Conservation (phyloP, 2,329 filamentous ascomycete genomes). For the Neopestalotiopsis sp. region DNA sequence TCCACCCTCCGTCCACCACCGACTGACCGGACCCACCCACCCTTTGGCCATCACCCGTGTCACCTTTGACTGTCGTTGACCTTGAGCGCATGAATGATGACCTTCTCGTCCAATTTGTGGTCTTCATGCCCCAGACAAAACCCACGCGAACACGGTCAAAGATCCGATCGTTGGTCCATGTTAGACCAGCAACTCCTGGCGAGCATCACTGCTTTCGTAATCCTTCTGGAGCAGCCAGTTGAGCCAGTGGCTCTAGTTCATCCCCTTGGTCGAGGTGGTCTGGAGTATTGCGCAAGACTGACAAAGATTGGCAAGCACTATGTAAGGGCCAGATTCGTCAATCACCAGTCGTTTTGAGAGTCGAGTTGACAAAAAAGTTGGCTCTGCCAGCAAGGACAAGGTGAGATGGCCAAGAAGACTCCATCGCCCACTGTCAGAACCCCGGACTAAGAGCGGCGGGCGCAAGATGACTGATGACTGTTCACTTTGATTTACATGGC, state of each 20-base stretch:
- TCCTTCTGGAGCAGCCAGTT: neutral
- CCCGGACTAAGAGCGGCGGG: neutral
- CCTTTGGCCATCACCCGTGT: neutral
- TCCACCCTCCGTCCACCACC: neutral
- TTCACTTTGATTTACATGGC: neutral
- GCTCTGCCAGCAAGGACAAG: neutral
- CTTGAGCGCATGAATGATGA: slow-evolving; percentile 16
- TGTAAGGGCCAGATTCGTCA: neutral
- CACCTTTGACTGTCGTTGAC: neutral
- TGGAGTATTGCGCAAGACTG: too few species aligned
- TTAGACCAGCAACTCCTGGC: neutral
- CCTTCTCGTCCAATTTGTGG: slow-evolving; percentile 10
- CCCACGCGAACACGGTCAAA: neutral
- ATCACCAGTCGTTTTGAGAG: neutral
- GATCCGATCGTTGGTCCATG: neutral
- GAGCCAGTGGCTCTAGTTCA: too few species aligned
- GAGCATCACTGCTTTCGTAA: neutral
- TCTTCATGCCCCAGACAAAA: neutral
- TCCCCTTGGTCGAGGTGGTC: too few species aligned
- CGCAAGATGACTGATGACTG: neutral
- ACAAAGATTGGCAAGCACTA: neutral
- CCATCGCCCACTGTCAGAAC: neutral
- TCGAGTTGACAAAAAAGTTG: neutral
- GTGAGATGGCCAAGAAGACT: neutral
- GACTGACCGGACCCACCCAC: neutral